Evolutionary conservation across 2,329 filamentous ascomycete species (phyloP), one percentile per base, ranked within the genome.

Genomic region (Elsinoe necatrix): DNA sequence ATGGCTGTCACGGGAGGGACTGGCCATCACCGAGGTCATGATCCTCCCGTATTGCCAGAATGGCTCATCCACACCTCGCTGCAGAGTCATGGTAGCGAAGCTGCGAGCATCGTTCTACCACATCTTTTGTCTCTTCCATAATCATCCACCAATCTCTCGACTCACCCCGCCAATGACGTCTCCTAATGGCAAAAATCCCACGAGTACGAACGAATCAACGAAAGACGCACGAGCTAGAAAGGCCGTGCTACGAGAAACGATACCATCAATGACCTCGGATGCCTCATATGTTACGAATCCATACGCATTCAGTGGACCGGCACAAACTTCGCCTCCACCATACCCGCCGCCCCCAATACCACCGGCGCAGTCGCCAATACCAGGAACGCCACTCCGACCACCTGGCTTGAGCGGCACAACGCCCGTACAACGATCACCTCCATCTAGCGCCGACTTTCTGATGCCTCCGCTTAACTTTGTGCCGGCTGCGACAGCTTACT

Each of bases 51-150:
- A 74, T 58, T 75, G 73, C 48, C 41, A 88, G 86, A 80, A 87
- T 89, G 57, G 84, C 79, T 63, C 85, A 82, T 65, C 89, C 84
- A 72, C 83, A 77, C 66, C 72, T 14, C 91, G 95, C 69, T 82
- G 95, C 57, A 91, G 90, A 66, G 91, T 97, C 43, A 79, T 98
- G 61, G 85, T 88, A 18, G 89, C 89, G 69, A 98, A 97, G 72
- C 79, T 98, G 12, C 85, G 89, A 59, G 93, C 93, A 14, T 95
- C 89, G 18, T 95, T 97, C 68, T 93, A 95, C 65, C 92, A 98
- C 73, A 89, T 98, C 62, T 95, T 95, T 69, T 93, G 95, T 55
- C 80, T 97, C 11, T 97, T 96, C 68, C 89, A 96, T 74, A 96
- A 96, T 71, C 83, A 89, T 55, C 92, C 92, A 0, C 79, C 86